These are phyloP conservation scores for Eimeria sp. DNA, from an alignment of 169 alveolate genomes.

Conservation along the genomic window DNA sequence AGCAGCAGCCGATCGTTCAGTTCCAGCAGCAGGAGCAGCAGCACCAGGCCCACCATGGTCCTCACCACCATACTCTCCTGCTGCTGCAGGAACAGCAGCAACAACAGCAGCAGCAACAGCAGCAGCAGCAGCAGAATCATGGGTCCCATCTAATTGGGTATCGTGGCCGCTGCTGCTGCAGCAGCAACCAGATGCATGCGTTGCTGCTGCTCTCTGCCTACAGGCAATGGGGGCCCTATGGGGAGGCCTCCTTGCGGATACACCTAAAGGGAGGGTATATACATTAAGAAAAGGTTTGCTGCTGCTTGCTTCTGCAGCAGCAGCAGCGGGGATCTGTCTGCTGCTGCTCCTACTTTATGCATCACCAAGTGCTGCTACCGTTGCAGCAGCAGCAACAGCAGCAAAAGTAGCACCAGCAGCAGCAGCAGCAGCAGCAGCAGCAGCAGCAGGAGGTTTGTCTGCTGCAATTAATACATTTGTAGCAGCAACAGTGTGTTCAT, in stretches of 20 bases:
- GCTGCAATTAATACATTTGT: neutral
- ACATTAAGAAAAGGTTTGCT: constrained; percentile 5
- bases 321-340: neutral
- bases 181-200: constrained; percentile 45
- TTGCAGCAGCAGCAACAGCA: constrained; percentile 49
- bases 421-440: constrained; percentile 39
- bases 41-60: neutral
- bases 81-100: neutral
- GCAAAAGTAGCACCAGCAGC: constrained; percentile 33
- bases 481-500: neutral
- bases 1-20: neutral
- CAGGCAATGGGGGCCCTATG: neutral
- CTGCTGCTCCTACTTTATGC: neutral
- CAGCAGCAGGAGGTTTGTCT: neutral
- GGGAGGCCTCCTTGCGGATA: neutral
- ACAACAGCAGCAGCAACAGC: constrained; percentile 19
- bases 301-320: neutral
- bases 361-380: neutral
- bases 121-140: neutral
- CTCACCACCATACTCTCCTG: neutral
- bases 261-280: neutral
- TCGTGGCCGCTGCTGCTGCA: constrained; percentile 37
- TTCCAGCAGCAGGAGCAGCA: neutral
- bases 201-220: neutral
- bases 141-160: neutral